phyloP scores from a whole-genome alignment of 140 eudicot species.

The Erigeron philadelphicus region DNA sequence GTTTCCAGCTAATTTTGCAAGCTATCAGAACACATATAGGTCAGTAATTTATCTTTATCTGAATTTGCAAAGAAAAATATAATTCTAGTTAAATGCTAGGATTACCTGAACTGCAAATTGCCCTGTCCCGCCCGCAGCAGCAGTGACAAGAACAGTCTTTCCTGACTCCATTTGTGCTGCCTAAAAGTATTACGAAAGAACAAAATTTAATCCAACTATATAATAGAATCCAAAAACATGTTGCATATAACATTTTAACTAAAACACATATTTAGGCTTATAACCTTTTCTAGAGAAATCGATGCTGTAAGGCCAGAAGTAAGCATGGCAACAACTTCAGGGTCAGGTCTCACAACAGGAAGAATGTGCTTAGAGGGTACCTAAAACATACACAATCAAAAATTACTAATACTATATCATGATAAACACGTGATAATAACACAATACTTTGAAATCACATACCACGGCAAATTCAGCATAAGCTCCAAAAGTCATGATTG shows the following conservation, averaged over 20 bases:
- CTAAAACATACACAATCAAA: constrained; percentile 36
- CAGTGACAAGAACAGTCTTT: constrained; percentile 84
- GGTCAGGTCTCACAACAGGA: constrained; percentile 92
- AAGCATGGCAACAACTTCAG: constrained; percentile 98
- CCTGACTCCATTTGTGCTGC: constrained; percentile 89
- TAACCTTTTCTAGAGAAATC: constrained; percentile 79
- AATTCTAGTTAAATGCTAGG: not conserved
- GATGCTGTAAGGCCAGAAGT: constrained; percentile 98
- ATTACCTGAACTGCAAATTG: constrained; percentile 97
- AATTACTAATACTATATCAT: not conserved
- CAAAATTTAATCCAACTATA: not conserved
- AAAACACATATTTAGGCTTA: constrained; percentile 11
- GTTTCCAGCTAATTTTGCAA: constrained; percentile 95
- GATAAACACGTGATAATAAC: not conserved
- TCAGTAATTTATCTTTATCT: constrained; percentile 16
- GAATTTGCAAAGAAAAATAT: not conserved
- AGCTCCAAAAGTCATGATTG: constrained; percentile 85
- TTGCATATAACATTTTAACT: not conserved
- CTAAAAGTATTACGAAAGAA: constrained; percentile 32
- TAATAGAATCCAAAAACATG: not conserved
- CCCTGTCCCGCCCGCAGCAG: constrained; percentile 99
- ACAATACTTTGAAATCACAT: not conserved
- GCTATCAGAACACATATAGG: constrained; percentile 37
- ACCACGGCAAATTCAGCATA: constrained; percentile 86
- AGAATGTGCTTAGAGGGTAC: constrained; percentile 83